Evolutionary conservation across 306 rosid species (phyloP), one percentile per base, ranked within the genome.

Genomic region (Castanea sativa): DNA sequence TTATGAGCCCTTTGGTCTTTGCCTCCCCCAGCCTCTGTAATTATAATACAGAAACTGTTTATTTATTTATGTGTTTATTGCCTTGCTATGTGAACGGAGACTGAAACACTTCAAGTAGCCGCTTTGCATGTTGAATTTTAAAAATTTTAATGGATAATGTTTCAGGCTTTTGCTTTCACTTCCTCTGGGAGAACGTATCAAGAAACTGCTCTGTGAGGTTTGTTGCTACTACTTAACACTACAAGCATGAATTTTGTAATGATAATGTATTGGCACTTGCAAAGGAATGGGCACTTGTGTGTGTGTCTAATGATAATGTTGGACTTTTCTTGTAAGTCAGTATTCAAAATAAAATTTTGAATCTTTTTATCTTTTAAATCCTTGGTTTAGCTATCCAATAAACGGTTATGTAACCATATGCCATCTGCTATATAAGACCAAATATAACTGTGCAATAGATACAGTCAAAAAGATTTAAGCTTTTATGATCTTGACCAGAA

Each of bases 131-230:
- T 35, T 45, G 52, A 23, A 58, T 77, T 76, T 65, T 58, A 33
- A 78, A 51, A 29, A 33, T 52, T 11, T 78, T 53, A 71, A 35
- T 70, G 76, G 33, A 16, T 82, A 59, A 57, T 73, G 14, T 85
- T 85, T 85, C 91, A 95, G 99, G 87, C 65, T 23, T 83, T 85
- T 92, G 87, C 88, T 87, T 68, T 83, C 89, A 27, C 78, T 93
- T 79, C 91, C 97, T 21, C 80, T 87, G 77, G 98, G 91, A 73
- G 95, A 90, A 43, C 97, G 98, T 59, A 92, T 95, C 49, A 77
- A 90, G 90, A 86, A 83, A 79, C 75, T 92, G 71, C 86, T 93
- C 61, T 76, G 70, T 33, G 90, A 92, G 99, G 99, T 95, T 83
- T 76, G 97, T 88, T 58, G 63, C 84, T 65, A 80, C 63, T 83